Conservation (phyloP, 805 yeast species). For the Teunomyces atbi region DNA sequence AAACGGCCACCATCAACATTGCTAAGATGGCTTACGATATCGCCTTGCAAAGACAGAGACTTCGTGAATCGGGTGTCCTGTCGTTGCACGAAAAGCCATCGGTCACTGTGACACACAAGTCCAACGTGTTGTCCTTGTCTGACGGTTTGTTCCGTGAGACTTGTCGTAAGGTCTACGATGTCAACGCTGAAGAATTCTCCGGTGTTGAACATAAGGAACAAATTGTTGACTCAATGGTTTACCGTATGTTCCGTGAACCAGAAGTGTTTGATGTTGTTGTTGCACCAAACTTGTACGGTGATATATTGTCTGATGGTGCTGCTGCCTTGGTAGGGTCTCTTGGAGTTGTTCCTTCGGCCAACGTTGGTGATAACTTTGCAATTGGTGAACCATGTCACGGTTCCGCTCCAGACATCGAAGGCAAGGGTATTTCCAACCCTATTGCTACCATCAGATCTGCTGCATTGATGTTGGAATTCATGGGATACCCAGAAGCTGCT, state of each 20-base stretch:
- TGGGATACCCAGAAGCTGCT: conserved; percentile 89
- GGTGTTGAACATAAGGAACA: conserved; percentile 81
- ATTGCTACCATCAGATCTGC: conserved; percentile 97
- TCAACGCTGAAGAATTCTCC: conserved; percentile 56
- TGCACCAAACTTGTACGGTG: conserved; percentile 98
- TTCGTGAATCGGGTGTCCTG: conserved; percentile 51
- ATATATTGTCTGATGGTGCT: conserved; percentile 94
- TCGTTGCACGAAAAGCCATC: conserved; percentile 50
- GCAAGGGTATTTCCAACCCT: conserved; percentile 92
- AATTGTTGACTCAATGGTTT: conserved; percentile 98
- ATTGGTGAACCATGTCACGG: conserved; percentile 99
- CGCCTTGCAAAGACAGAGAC: conserved; percentile 84
- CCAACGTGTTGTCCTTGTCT: conserved; percentile 86
- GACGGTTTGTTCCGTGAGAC: conserved; percentile 97
- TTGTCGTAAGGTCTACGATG: conserved; percentile 56
- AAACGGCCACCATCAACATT: conserved; percentile 78
- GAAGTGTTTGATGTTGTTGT: conserved; percentile 96
- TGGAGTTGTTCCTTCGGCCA: conserved; percentile 97
- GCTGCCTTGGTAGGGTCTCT: conserved; percentile 97
- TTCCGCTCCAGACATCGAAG: conserved; percentile 98
- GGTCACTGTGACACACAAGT: conserved; percentile 93
- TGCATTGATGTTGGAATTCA: conserved; percentile 94
- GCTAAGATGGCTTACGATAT: conserved; percentile 91
- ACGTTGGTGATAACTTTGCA: conserved; percentile 93
- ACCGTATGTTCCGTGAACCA: conserved; percentile 98